phyloP scores from a whole-genome alignment of 2,329 filamentous ascomycete genomes.

The Colletotrichum orbiculare region DNA sequence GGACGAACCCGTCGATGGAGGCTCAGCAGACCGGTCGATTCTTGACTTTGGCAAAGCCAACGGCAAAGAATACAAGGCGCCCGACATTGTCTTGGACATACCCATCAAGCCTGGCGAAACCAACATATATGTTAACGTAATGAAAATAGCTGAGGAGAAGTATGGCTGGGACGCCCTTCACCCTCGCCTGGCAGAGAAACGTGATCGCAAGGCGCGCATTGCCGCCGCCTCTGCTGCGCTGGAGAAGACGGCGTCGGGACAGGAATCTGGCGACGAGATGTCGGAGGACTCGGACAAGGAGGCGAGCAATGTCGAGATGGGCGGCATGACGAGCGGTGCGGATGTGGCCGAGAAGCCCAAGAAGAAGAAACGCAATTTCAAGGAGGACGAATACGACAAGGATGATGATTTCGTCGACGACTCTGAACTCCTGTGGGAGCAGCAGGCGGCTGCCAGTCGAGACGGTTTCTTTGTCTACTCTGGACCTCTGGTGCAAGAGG shows the following conservation, averaged over 20 bases:
- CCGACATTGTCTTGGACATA: conserved; percentile 86
- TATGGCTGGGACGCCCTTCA: conserved; percentile 96
- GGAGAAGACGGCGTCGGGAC: conserved; percentile 77
- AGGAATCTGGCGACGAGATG: conserved; percentile 84
- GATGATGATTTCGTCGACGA: conserved; percentile 91
- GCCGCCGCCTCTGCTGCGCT: conserved; percentile 88
- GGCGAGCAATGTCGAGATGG: conserved; percentile 91
- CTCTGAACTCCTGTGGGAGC: conserved; percentile 94
- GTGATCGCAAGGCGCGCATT: conserved; percentile 87
- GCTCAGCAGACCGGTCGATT: conserved; percentile 59
- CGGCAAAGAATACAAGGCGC: conserved; percentile 70
- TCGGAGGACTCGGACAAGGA: conserved; percentile 82
- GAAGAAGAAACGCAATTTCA: conserved; percentile 84
- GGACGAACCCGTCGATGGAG: conserved; percentile 56
- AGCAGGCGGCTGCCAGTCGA: conserved; percentile 91
- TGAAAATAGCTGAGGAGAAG: conserved; percentile 89
- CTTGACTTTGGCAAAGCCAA: conserved; percentile 70
- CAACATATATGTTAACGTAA: conserved; percentile 96
- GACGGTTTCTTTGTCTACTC: conserved; percentile 99
- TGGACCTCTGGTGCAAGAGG: conserved; percentile 88
- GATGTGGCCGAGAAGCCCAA: conserved; percentile 71
- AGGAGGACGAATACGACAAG: conserved; percentile 86
- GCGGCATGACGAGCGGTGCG: conserved; percentile 69
- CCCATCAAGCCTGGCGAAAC: conserved; percentile 78
- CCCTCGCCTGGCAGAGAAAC: conserved; percentile 88